These are phyloP conservation scores for Xylaria palmicola DNA, from an alignment of 495 filamentous ascomycete species.

Conservation along the genomic window DNA sequence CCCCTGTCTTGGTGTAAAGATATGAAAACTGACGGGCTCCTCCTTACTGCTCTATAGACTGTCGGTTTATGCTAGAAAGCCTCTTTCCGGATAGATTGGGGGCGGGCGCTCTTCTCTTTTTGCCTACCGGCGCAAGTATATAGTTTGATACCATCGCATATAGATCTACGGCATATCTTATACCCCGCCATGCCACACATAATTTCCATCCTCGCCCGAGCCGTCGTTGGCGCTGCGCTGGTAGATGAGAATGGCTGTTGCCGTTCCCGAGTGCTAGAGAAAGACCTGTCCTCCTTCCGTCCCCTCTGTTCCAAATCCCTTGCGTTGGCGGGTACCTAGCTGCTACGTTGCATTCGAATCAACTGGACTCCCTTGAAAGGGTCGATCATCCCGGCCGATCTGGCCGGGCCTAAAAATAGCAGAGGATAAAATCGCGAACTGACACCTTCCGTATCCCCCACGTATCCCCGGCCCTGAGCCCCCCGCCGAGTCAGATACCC, in stretches of 20 bases:
- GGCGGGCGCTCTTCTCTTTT: background rate
- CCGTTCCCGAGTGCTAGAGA: background rate
- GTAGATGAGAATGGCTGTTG: background rate
- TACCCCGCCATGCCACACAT: background rate
- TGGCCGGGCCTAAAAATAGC: too few relatives aligned
- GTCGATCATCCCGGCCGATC: too few relatives aligned
- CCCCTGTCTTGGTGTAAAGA: background rate
- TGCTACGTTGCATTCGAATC: slow-evolving; percentile 9
- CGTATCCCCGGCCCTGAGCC: too few relatives aligned
- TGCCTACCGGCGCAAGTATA: background rate
- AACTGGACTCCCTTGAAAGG: background rate
- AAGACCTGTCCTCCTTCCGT: too few relatives aligned
- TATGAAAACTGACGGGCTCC: background rate
- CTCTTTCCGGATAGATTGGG: background rate
- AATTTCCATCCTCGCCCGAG: background rate
- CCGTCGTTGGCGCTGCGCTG: background rate
- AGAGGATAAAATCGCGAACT: too few relatives aligned
- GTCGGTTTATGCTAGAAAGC: slow-evolving; percentile 17
- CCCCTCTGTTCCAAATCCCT: background rate
- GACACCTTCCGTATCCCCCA: too few relatives aligned
- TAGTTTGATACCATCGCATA: background rate
- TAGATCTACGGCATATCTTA: background rate
- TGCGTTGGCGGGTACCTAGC: background rate
- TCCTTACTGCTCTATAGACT: background rate
- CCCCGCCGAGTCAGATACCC: too few relatives aligned